Evolutionary conservation across 371 early-diverging fungal genomes (phyloP), one percentile per base, ranked within the genome.

Genomic region (Amoeboaphelidium protococcarum): DNA sequence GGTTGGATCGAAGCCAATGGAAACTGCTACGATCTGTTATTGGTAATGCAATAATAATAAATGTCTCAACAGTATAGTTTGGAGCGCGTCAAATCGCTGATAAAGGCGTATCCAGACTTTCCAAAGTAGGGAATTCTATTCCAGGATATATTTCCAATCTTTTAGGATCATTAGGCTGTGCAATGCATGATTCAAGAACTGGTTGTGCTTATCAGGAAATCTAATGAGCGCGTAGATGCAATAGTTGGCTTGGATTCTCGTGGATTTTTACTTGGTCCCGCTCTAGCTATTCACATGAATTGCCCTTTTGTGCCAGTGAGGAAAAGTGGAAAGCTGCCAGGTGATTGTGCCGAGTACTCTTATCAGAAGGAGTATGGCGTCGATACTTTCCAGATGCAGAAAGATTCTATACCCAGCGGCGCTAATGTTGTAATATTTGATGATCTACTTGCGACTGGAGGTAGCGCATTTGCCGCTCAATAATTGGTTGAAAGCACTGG

Each of bases 341-440:
- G 91, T 16, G 65, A 62, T 21, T 68, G 67, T 48, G 71, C 64
- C 19, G 60, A 56, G 27, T 83, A 73, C 27, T 59, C 67, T 2
- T 95, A 92, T 61, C 67, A 63, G 37, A 90, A 90, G 73, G 96
- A 95, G 62, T 95, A 95, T 57, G 96, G 96, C 48, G 66, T 70
- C 58, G 92, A 95, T 55, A 57, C 71, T 45, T 85, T 95, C 64
- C 92, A 95, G 62, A 76, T 95, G 68, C 81, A 84, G 60, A 60
- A 67, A 45, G 71, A 63, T 49, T 73, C 83, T 25, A 71, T 95
- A 57, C 73, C 77, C 64, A 52, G 69, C 22, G 81, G 79, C 40
- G 73, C 82, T 58, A 74, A 74, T 52, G 91, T 91, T 12, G 71
- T 92, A 48, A 69, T 92, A 25, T 61, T 95, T 56, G 96, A 95